phyloP scores from a whole-genome alignment of 352 stramenopile genomes.

The Phytophthora pinifolia region DNA sequence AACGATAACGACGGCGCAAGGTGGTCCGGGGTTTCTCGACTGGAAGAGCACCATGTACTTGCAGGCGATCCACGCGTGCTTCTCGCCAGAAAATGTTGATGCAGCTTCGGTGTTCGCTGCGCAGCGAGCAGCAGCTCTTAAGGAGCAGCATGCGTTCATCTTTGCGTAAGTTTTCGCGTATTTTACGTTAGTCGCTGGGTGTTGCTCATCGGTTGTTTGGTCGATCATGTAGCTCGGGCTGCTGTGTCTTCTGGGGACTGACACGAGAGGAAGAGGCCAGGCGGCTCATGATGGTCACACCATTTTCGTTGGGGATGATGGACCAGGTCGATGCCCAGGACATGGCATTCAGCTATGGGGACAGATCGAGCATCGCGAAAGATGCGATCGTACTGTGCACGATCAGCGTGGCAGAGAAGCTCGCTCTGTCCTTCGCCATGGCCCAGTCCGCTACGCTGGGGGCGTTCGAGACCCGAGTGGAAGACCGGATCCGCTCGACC shows the following conservation, averaged over 20 bases:
- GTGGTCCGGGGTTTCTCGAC: slow-evolving; percentile 10
- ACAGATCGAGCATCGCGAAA: slow-evolving; percentile 56
- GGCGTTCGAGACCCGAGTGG: slow-evolving; percentile 90
- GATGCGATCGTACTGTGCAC: slow-evolving; percentile 84
- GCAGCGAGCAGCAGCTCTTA: slow-evolving; percentile 21
- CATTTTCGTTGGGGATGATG: slow-evolving; percentile 51
- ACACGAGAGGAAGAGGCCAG: slow-evolving; percentile 52
- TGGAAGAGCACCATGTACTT: slow-evolving; percentile 77
- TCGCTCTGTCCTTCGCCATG: slow-evolving; percentile 92
- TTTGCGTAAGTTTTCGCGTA: slow-evolving; percentile 47
- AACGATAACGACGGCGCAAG: background rate
- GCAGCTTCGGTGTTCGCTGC: background rate
- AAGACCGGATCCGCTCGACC: slow-evolving; percentile 80
- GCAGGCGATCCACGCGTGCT: slow-evolving; percentile 64
- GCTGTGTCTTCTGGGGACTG: slow-evolving; percentile 72
- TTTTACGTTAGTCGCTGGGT: background rate
- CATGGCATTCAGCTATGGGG: slow-evolving; percentile 64
- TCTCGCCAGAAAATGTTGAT: slow-evolving; percentile 8
- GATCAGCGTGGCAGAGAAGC: slow-evolving; percentile 77
- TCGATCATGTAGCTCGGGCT: slow-evolving; percentile 46
- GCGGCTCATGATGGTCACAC: slow-evolving; percentile 47
- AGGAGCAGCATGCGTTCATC: slow-evolving; percentile 69
- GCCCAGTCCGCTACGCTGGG: slow-evolving; percentile 91
- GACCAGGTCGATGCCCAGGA: slow-evolving; percentile 58
- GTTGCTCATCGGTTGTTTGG: background rate